Conservation (phyloP, 345 rosid species). For the Bruguiera gymnorhiza region DNA sequence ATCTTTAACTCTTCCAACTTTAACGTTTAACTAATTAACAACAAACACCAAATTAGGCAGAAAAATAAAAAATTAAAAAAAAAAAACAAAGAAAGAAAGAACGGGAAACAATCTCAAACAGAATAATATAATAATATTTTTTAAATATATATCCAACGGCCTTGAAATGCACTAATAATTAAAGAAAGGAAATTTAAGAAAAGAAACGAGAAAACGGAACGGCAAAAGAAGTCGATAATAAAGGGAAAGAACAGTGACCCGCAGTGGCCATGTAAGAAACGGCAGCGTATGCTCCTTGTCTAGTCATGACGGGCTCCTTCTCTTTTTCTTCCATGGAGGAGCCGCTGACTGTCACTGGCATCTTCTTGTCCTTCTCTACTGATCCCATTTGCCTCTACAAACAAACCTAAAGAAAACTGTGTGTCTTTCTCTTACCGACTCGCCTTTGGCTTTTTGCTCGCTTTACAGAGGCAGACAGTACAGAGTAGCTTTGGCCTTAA, state of each 20-base stretch:
- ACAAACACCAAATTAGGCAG: background rate
- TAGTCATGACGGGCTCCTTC: slow-evolving; percentile 26
- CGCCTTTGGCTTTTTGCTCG: too few relatives aligned
- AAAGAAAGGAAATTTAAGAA: background rate
- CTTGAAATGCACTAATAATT: too few relatives aligned
- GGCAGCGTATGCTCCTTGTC: slow-evolving; percentile 50
- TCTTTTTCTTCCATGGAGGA: background rate
- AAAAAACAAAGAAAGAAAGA: background rate
- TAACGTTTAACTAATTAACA: background rate
- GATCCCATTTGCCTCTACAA: slow-evolving; percentile 4
- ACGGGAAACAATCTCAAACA: background rate
- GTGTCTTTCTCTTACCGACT: background rate
- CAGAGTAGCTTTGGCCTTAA: background rate
- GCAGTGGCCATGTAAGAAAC: slow-evolving; percentile 55
- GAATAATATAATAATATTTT: background rate
- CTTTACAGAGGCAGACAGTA: background rate
- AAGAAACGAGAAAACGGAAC: background rate
- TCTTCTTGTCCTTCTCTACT: background rate
- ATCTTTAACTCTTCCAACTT: background rate
- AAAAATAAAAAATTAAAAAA: background rate
- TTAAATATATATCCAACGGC: too few relatives aligned
- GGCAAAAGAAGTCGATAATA: background rate
- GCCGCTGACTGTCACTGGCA: slow-evolving; percentile 1
- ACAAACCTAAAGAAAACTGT: background rate
- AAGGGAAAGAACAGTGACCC: slow-evolving; percentile 25